Percentiles rank a stretch among this genome's conserved stretches.
Evolutionary conservation across 208 protist genomes (phyloP).

Genomic region (Crithidia bombi): DNA sequence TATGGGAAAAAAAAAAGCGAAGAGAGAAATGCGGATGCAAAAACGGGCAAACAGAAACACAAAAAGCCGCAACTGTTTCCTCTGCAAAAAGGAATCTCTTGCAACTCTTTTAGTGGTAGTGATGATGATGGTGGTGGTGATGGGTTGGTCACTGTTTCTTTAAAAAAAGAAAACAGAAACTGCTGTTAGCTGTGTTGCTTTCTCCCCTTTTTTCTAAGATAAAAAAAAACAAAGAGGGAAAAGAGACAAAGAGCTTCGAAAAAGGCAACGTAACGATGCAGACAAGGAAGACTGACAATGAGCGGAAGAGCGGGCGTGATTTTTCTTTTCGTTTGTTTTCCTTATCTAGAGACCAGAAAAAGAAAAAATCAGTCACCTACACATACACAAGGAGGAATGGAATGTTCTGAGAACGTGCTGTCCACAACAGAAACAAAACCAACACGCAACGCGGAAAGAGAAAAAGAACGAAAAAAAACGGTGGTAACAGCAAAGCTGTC

Average conservation of each 20-base stretch:
- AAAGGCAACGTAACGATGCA: not conserved
- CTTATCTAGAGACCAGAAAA: not conserved
- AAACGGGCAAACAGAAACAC: not conserved
- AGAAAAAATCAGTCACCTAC: no score
- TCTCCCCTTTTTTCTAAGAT: not conserved
- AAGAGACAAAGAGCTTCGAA: not conserved
- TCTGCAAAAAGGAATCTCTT: no score
- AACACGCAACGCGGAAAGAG: no score
- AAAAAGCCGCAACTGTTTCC: no score
- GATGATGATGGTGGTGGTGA: no score
- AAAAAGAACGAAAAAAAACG: constrained; percentile 3
- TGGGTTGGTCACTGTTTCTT: no score
- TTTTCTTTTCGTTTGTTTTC: not conserved
- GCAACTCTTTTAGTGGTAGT: no score
- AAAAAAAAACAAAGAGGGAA: not conserved
- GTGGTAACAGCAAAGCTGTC: constrained; percentile 7
- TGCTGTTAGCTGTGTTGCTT: constrained; percentile 2
- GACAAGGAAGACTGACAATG: constrained; percentile 6
- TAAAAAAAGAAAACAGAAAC: constrained; percentile 7
- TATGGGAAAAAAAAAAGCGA: not conserved
- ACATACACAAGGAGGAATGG: no score
- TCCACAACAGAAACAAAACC: no score
- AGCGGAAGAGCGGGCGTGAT: constrained; percentile 9
- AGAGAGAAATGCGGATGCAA: not conserved
- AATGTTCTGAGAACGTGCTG: not conserved